Conservation (phyloP, 306 rosid species). For the Ormosia emarginata region DNA sequence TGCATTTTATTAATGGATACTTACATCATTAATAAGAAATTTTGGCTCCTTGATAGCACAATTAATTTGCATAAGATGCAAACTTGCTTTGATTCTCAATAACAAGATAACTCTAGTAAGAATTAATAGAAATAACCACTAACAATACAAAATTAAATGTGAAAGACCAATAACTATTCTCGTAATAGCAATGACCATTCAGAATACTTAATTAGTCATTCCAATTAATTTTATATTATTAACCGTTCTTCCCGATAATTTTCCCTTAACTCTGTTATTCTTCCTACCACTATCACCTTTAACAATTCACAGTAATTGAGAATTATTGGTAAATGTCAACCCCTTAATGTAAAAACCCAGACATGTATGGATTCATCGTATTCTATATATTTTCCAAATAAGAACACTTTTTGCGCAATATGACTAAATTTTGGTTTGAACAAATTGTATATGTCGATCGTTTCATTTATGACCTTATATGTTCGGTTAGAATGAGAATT, state of each 20-base stretch:
- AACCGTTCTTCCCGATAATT: too few species aligned
- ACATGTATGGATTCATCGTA: too few species aligned
- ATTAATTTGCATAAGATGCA: background rate
- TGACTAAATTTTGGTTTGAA: background rate
- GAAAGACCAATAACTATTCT: too few species aligned
- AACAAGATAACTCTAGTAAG: background rate
- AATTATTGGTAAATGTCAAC: too few species aligned
- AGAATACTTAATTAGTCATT: too few species aligned
- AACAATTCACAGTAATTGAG: too few species aligned
- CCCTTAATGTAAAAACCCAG: background rate
- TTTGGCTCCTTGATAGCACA: slow-evolving; percentile 9
- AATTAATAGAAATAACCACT: too few species aligned
- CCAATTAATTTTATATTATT: too few species aligned
- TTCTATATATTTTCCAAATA: background rate
- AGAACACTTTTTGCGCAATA: background rate
- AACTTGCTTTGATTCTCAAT: slow-evolving; percentile 5
- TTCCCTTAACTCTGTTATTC: too few species aligned
- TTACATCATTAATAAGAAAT: slow-evolving; percentile 12
- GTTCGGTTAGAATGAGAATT: background rate
- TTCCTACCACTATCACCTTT: too few species aligned
- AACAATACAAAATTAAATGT: too few species aligned
- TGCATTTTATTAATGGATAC: slow-evolving; percentile 22
- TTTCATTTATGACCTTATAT: background rate
- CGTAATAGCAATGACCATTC: too few species aligned
- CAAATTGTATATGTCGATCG: background rate